Evolutionary conservation across 140 eudicot genomes (phyloP).

Genomic region (Senecio squalidus): DNA sequence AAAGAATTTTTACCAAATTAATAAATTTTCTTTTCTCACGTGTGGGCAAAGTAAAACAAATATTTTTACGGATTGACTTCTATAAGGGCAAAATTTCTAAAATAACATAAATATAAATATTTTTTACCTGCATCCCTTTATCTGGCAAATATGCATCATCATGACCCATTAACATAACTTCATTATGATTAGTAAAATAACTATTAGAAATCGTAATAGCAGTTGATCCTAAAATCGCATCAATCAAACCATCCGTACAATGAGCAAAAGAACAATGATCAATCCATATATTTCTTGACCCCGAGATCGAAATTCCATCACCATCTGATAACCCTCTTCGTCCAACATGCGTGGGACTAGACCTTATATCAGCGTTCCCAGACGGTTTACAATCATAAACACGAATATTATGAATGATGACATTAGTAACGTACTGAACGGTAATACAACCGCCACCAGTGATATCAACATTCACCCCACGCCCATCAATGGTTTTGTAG

Average conservation of each 20-base stretch:
- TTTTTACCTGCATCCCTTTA: conserved; percentile 74
- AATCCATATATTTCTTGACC: conserved; percentile 67
- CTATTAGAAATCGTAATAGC: conserved; percentile 79
- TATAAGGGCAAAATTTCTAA: too few species aligned
- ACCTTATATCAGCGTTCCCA: conserved; percentile 49
- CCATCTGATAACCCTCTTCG: conserved; percentile 70
- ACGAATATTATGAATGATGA: conserved; percentile 64
- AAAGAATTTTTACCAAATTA: too few species aligned
- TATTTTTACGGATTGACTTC: too few species aligned
- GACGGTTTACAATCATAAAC: conserved; percentile 59
- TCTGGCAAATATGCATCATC: conserved; percentile 52
- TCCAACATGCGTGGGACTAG: conserved; percentile 67
- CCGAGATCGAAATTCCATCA: conserved; percentile 66
- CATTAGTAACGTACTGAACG: conserved; percentile 53
- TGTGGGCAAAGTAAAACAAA: too few species aligned
- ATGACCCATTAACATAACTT: conserved; percentile 81
- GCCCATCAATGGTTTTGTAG: conserved; percentile 59
- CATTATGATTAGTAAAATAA: conserved; percentile 63
- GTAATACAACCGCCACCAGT: conserved; percentile 84
- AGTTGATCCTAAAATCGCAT: conserved; percentile 66
- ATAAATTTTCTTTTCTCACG: too few species aligned
- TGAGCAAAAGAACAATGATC: conserved; percentile 74
- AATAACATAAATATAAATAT: not conserved
- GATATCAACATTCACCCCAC: conserved; percentile 50
- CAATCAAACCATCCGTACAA: conserved; percentile 77